Evolutionary conservation across 2,329 filamentous ascomycete genomes (phyloP), one percentile per base, ranked within the genome.

Genomic region (Monilinia polystroma): DNA sequence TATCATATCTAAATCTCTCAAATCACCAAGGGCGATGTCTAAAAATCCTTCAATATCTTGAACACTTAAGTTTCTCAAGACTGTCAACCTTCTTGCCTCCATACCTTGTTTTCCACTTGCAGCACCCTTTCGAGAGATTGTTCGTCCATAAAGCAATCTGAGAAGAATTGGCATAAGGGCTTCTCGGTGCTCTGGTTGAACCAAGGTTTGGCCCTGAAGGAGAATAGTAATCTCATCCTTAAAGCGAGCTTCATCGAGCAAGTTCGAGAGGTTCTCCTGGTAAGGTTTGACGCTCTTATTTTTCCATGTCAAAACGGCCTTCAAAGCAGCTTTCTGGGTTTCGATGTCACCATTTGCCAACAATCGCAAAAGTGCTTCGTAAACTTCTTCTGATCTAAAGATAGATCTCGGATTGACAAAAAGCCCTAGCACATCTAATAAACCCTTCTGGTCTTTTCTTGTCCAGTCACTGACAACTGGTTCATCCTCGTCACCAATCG

Each of bases 171-270:
- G 94, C 83, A 98, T 91, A 47, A 97, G 79, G 56, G 87, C 85
- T 4, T 80, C 74, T 11, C 90, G 87, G 75, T 99, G 92, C 62
- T 90, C 86, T 8, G 87, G 81, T 71, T 89, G 87, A 70, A 97
- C 90, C 65, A 88, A 79, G 67, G 87, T 87, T 23, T 91, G 88
- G 20, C 90, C 85, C 74, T 92, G 90, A 64, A 99, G 84, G 70
- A 99, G 90, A 5, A 95, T 87, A 0, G 92, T 90, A n/a, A 99
- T 84, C 76, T 98, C 94, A 74, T 98, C 95, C 75, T 93, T 92
- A 79, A 98, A 97, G 59, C 91, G 86, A 32, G 91, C 88, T 70
- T 98, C 95, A 71, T 99, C 95, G 11, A 98, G 84, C 2, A 99
- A 82, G 72, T 92, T 93, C 69, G 92, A 84, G 32, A 99, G 79